These are phyloP conservation scores for Sclerotinia sclerotiorum DNA, from an alignment of 2,329 filamentous ascomycete genomes.

Conservation along the genomic window DNA sequence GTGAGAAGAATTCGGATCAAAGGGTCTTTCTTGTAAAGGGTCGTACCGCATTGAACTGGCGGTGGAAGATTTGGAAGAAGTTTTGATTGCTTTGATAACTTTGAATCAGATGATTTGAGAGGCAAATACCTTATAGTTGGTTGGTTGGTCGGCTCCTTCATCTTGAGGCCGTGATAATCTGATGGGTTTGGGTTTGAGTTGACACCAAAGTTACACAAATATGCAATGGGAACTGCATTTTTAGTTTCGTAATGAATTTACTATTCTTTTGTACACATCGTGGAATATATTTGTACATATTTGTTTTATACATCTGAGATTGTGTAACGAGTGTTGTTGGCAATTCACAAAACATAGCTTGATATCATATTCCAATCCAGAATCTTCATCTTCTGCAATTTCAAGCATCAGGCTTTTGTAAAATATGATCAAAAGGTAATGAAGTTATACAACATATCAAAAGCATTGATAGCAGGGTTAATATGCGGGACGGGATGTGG, in stretches of 20 bases:
- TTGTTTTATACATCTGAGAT: not conserved
- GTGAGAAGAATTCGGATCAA: not conserved
- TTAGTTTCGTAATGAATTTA: not conserved
- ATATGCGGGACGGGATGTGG: not conserved
- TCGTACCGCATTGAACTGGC: constrained; percentile 1
- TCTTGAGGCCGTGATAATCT: not conserved
- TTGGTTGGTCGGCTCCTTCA: not conserved
- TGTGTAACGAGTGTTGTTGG: not conserved
- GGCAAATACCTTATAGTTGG: not conserved
- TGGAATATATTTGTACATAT: not conserved
- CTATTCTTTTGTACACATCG: not conserved
- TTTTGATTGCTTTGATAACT: not conserved
- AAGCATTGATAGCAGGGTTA: not conserved
- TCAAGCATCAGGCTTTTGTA: not conserved
- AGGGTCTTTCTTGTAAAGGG: not conserved
- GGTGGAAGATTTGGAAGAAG: not conserved
- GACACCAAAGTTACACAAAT: not conserved
- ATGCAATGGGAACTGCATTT: not conserved
- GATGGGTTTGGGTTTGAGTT: not conserved
- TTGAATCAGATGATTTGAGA: constrained; percentile 1
- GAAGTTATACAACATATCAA: not conserved
- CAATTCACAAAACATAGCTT: not conserved
- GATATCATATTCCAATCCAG: not conserved
- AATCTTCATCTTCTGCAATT: not conserved
- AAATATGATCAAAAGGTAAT: not conserved